These are phyloP conservation scores for Vigna radiata DNA, from an alignment of 306 rosid genomes.

Conservation along the genomic window DNA sequence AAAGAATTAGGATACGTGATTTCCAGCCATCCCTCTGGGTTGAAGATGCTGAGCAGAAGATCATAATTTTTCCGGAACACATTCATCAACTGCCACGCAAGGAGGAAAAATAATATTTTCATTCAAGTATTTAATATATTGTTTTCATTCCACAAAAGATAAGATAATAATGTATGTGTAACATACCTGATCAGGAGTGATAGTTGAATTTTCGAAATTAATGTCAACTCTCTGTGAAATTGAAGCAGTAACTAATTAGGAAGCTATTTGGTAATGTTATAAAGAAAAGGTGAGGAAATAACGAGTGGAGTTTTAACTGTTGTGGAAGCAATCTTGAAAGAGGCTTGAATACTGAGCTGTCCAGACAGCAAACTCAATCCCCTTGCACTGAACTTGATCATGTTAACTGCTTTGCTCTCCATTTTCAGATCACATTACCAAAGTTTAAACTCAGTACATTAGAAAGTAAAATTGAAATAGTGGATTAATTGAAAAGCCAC, in stretches of 20 bases:
- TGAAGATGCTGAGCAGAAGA: slow-evolving; percentile 82
- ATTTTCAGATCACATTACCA: slow-evolving; percentile 46
- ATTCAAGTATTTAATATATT: neutral
- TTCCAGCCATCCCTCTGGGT: slow-evolving; percentile 95
- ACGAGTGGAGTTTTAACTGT: slow-evolving; percentile 60
- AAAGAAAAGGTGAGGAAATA: slow-evolving; percentile 29
- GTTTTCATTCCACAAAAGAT: neutral
- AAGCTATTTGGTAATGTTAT: slow-evolving; percentile 9
- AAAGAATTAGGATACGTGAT: slow-evolving; percentile 81
- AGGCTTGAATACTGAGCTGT: slow-evolving; percentile 73
- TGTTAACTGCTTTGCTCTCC: slow-evolving; percentile 93
- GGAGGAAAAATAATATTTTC: slow-evolving; percentile 9
- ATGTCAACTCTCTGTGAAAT: slow-evolving; percentile 74
- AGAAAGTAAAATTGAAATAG: neutral
- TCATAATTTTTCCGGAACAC: slow-evolving; percentile 76
- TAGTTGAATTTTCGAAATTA: slow-evolving; percentile 62
- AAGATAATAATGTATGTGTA: neutral
- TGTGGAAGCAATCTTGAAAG: slow-evolving; percentile 75
- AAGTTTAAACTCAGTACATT: slow-evolving; percentile 38
- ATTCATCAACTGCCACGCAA: slow-evolving; percentile 70
- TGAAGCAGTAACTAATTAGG: slow-evolving; percentile 36
- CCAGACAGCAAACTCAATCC: slow-evolving; percentile 77
- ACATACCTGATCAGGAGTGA: slow-evolving; percentile 80
- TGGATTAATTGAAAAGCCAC: neutral
- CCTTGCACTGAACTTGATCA: slow-evolving; percentile 71